Percentiles rank a stretch among this genome's conserved stretches.
Conservation (phyloP, 352 stramenopile species). For the Phytophthora europaea region DNA sequence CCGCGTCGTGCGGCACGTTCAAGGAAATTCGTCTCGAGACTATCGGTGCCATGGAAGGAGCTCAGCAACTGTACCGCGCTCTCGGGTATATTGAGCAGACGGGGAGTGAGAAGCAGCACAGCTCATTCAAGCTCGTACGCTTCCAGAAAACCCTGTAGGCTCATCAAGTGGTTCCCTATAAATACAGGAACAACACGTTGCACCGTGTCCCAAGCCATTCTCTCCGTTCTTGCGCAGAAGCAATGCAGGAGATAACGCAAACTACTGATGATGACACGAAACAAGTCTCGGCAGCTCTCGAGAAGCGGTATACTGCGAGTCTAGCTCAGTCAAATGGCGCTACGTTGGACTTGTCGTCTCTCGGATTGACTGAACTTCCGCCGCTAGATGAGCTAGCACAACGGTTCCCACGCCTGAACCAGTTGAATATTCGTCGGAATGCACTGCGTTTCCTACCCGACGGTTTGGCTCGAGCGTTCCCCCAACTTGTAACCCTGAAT, state of each 20-base stretch:
- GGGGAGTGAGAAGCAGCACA: slow-evolving; percentile 41
- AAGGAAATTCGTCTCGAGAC: slow-evolving; percentile 63
- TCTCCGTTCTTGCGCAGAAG: not conserved
- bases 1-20: slow-evolving; percentile 32
- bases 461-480: slow-evolving; percentile 42
- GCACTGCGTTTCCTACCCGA: slow-evolving; percentile 42
- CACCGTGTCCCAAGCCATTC: not conserved
- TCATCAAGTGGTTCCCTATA: slow-evolving; percentile 16
- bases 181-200: slow-evolving; percentile 29
- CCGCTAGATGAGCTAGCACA: slow-evolving; percentile 33
- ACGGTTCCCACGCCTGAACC: slow-evolving; percentile 51
- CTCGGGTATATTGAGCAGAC: slow-evolving; percentile 55
- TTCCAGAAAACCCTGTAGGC: slow-evolving; percentile 55
- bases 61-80: slow-evolving; percentile 60
- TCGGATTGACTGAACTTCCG: slow-evolving; percentile 49
- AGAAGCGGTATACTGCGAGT: slow-evolving; percentile 28
- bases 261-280: slow-evolving; percentile 1
- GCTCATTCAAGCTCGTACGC: slow-evolving; percentile 65
- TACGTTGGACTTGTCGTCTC: slow-evolving; percentile 58
- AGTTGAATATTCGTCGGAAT: slow-evolving; percentile 64
- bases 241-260: slow-evolving; percentile 1
- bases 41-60: slow-evolving; percentile 65
- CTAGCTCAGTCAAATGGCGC: slow-evolving; percentile 37
- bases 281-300: slow-evolving; percentile 16
- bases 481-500: slow-evolving; percentile 56